These are phyloP conservation scores for Fusarium sp. DNA, from an alignment of 2,329 filamentous ascomycete genomes.

Conservation along the genomic window DNA sequence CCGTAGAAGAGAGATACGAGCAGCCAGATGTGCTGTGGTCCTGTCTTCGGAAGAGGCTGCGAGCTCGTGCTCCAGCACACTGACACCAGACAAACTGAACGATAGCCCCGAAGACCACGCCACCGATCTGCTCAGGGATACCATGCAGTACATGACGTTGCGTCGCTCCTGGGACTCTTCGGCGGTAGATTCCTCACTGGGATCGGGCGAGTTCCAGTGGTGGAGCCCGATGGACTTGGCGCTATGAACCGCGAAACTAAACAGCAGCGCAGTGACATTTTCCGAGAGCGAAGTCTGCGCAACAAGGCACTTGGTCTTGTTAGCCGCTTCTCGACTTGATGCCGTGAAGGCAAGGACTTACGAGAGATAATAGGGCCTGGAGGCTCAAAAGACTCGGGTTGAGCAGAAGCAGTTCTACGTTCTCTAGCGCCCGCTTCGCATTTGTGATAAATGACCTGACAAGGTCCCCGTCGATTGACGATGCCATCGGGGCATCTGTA, in stretches of 20 bases:
- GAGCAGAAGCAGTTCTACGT: constrained; percentile 19
- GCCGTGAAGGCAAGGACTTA: neutral
- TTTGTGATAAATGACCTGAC: constrained; percentile 18
- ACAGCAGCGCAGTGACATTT: constrained; percentile 14
- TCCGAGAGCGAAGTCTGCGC: constrained; percentile 21
- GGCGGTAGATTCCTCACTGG: neutral
- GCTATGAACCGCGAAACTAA: constrained; percentile 17
- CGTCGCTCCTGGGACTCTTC: constrained; percentile 8
- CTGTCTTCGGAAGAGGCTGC: neutral
- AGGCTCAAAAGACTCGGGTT: constrained; percentile 13
- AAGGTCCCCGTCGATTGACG: constrained; percentile 19
- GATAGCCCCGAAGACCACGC: constrained; percentile 16
- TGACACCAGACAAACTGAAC: neutral
- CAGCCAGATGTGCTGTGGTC: neutral
- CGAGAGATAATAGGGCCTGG: constrained; percentile 15
- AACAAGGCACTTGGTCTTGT: constrained; percentile 1
- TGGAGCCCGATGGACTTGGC: constrained; percentile 22
- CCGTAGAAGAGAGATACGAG: neutral
- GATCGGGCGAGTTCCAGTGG: constrained; percentile 3
- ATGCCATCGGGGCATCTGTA: neutral
- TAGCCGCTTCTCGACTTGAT: neutral
- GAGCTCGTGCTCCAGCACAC: constrained; percentile 10
- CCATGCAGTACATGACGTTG: constrained; percentile 21
- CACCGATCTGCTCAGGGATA: constrained; percentile 5
- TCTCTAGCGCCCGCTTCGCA: constrained; percentile 22